phyloP scores from a whole-genome alignment of 768 basidiomycete genomes.

The Psilocybe cyanescens region DNA sequence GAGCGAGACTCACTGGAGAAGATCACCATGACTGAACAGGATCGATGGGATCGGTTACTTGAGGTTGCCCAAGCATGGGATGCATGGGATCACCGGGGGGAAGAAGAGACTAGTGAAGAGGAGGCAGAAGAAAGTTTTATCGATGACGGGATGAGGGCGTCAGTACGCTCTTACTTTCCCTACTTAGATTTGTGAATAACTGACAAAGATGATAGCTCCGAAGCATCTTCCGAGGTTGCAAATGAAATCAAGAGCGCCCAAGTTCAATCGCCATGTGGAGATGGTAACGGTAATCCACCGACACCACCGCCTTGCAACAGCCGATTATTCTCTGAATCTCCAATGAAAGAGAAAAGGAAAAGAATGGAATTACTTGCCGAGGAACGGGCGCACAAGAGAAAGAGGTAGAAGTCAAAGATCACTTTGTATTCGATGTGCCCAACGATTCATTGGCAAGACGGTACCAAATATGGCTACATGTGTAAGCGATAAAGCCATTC shows the following conservation, averaged over 20 bases:
- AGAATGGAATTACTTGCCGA: conserved; percentile 35
- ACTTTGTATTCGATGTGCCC: not conserved
- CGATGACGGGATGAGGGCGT: conserved; percentile 22
- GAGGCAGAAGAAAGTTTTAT: conserved; percentile 43
- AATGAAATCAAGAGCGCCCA: conserved; percentile 23
- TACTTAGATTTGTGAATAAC: not conserved
- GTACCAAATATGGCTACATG: not conserved
- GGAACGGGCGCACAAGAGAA: conserved; percentile 22
- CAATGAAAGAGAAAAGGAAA: conserved; percentile 36
- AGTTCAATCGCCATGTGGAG: not conserved
- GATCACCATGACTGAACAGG: conserved; percentile 39
- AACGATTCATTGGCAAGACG: not conserved
- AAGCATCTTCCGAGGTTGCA: conserved; percentile 3
- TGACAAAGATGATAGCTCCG: not conserved
- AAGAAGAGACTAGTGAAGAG: conserved; percentile 43
- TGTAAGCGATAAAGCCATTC: not conserved
- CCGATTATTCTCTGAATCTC: conserved; percentile 31
- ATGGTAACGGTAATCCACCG: not conserved
- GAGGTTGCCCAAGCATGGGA: conserved; percentile 42
- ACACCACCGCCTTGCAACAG: conserved; percentile 10
- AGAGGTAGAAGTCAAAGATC: conserved; percentile 7
- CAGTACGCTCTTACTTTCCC: not conserved
- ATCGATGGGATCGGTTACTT: conserved; percentile 48
- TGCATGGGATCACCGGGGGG: conserved; percentile 37
- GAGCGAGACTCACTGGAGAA: conserved; percentile 35